Evolutionary conservation across 768 basidiomycete genomes (phyloP), one percentile per base, ranked within the genome.

Genomic region (Rhizopogon vulgaris): DNA sequence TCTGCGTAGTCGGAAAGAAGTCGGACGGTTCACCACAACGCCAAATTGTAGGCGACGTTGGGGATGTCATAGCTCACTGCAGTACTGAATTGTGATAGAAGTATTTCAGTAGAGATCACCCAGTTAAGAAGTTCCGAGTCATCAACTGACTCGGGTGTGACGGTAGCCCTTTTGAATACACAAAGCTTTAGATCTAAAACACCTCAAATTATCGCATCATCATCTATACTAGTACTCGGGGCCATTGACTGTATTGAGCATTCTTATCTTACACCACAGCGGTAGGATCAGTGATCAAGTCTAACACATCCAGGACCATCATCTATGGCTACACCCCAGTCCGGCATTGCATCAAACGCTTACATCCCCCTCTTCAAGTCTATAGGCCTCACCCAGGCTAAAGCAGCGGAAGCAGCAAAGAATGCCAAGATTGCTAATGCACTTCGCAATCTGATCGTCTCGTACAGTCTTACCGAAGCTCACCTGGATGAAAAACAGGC

Each of bases 321-420:
- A 18, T 37, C 38, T 34, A 15, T 53, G 37, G 55, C 47, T 36
- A 34, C 10, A 41, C 55, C 15, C 30, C 30, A 45, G 28, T 15
- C 41, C 6, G 36, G 25, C 27, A n/a, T 38, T 40, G 41, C 59
- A 48, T 55, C 30, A 43, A 60, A 60, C 18, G 18, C 41, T n/a
- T 54, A 37, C 32, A 46, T 51, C 39, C 25, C 67, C 17, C 73
- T 87, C 36, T 93, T 94, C 74, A 79, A 83, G 64, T 78, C 83
- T 36, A 84, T 93, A 52, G 90, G 90, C 24, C 73, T 96, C 40
- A 73, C 84, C 38, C 76, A 82, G 53, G 71, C 85, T 48, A 90
- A 92, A 65, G 89, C 94, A 1, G 77, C 78, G 9, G 92, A 96
- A 60, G 87, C 89, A 4, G 82, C 84, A 34, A 90, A 92, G 65